Conservation (phyloP, 2,329 filamentous ascomycete genomes). For the Paecilomyces variotii region DNA sequence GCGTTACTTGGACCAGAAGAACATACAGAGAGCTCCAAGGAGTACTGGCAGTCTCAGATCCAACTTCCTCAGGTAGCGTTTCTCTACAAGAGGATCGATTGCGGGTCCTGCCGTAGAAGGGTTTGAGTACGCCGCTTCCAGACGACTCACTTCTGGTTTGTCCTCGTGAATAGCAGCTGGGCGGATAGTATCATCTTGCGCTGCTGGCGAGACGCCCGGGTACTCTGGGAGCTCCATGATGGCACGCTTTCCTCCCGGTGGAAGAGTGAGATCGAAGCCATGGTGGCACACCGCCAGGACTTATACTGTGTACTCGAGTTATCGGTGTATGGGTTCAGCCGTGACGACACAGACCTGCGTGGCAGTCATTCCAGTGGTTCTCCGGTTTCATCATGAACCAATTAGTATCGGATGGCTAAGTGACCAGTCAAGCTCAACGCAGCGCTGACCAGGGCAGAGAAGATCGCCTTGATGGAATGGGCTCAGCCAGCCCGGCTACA, state of each 20-base stretch:
- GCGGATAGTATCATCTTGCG: background rate
- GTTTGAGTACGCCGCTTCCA: background rate
- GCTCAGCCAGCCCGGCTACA: background rate
- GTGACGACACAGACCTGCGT: background rate
- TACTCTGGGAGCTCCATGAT: background rate
- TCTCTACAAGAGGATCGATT: conserved; percentile 29
- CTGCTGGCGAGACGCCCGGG: background rate
- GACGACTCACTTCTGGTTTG: background rate
- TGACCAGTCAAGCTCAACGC: background rate
- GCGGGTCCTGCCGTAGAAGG: background rate
- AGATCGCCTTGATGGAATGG: background rate
- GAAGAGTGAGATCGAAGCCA: background rate
- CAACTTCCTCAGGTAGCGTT: conserved; percentile 28
- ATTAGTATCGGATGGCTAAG: background rate
- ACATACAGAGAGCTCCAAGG: conserved; percentile 33
- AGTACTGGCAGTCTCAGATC: conserved; percentile 28
- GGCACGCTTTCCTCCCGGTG: background rate
- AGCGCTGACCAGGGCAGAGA: background rate
- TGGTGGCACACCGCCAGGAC: background rate
- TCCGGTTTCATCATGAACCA: background rate
- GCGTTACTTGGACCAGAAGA: conserved; percentile 3
- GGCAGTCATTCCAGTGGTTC: background rate
- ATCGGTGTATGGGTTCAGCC: background rate
- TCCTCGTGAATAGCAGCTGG: background rate
- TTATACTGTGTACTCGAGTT: background rate